phyloP scores from a whole-genome alignment of 1,139 yeast species.

The Yarrowia galli region DNA sequence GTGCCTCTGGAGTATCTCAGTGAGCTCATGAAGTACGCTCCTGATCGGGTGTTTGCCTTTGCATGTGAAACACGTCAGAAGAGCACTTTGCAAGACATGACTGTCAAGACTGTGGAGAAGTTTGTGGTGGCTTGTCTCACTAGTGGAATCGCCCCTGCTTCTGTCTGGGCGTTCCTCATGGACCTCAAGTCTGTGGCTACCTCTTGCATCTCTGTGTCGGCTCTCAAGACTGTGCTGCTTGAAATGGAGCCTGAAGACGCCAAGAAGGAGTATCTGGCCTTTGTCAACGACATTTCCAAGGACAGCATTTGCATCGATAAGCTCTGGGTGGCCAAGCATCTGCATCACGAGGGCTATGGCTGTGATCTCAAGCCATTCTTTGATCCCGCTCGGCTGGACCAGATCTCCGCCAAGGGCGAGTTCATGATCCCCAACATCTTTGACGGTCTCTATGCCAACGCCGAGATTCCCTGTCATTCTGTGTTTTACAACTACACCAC shows the following conservation, averaged over 20 bases:
- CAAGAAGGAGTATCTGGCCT: background rate
- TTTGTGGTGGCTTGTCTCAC: slow-evolving; percentile 9
- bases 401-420: slow-evolving; percentile 3
- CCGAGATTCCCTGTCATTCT: slow-evolving; percentile 16
- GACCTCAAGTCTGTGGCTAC: background rate
- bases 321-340: slow-evolving; percentile 16
- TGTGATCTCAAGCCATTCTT: slow-evolving; percentile 1
- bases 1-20: slow-evolving; percentile 23
- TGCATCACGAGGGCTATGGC: slow-evolving; percentile 2
- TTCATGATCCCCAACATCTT: slow-evolving; percentile 24
- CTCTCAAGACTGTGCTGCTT: slow-evolving; percentile 11
- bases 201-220: slow-evolving; percentile 13
- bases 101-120: slow-evolving; percentile 8
- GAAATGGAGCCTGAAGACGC: slow-evolving; percentile 13
- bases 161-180: slow-evolving; percentile 5
- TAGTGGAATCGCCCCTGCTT: background rate
- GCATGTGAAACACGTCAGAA: background rate
- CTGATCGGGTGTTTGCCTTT: slow-evolving; percentile 3
- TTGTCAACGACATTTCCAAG: background rate
- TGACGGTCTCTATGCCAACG: slow-evolving; percentile 7
- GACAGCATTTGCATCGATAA: slow-evolving; percentile 4
- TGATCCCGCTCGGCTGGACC: slow-evolving; percentile 1
- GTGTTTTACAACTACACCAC: slow-evolving; percentile 27
- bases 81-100: background rate
- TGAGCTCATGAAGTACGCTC: background rate